Conservation (phyloP, 345 rosid genomes). For the Moricandia arvensis region DNA sequence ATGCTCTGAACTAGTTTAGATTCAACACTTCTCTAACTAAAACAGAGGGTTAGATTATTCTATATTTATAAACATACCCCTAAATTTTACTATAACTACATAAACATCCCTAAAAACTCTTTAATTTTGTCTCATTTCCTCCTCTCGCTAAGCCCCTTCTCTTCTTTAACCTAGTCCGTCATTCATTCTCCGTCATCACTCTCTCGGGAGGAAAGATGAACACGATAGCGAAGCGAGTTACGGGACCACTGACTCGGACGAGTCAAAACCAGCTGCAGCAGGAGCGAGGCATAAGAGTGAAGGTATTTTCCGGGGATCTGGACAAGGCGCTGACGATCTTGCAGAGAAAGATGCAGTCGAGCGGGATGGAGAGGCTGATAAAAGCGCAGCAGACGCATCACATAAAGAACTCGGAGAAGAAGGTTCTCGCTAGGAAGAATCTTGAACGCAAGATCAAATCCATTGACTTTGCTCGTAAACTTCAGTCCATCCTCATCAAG, state of each 20-base stretch:
- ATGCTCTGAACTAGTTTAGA: too few relatives aligned
- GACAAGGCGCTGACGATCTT: slow-evolving; percentile 60
- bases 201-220: slow-evolving; percentile 30
- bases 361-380: slow-evolving; percentile 87
- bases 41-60: too few relatives aligned
- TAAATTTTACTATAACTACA: too few relatives aligned
- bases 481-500: slow-evolving; percentile 67
- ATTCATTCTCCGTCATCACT: background rate
- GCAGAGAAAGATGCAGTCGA: slow-evolving; percentile 82
- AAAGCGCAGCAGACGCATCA: slow-evolving; percentile 61
- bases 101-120: too few relatives aligned
- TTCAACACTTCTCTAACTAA: too few relatives aligned
- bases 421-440: slow-evolving; percentile 74
- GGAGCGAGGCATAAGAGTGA: slow-evolving; percentile 79
- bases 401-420: slow-evolving; percentile 90
- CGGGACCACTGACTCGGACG: slow-evolving; percentile 32
- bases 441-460: slow-evolving; percentile 66
- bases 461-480: slow-evolving; percentile 74
- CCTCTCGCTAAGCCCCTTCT: background rate
- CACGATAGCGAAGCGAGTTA: slow-evolving; percentile 36
- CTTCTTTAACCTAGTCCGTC: background rate
- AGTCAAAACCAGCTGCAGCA: slow-evolving; percentile 50
- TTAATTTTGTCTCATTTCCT: background rate
- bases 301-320: slow-evolving; percentile 60
- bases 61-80: too few relatives aligned